Evolutionary conservation across 2,329 filamentous ascomycete species (phyloP), one percentile per base, ranked within the genome.

Genomic region (Microsporum audouinii): DNA sequence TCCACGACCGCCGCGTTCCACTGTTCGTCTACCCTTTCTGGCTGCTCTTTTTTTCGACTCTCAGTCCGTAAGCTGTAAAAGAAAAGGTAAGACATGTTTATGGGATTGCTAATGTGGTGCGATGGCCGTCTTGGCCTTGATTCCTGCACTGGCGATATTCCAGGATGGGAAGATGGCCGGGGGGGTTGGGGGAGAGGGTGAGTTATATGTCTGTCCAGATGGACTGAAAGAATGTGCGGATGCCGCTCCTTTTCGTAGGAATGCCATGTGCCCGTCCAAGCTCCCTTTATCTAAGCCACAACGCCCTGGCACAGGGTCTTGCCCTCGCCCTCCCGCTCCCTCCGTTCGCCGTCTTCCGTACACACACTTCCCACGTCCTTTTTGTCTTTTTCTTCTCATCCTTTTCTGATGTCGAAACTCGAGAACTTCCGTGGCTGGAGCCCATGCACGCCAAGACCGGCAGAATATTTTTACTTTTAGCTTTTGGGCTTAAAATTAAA

Each of bases 401-500:
- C 43, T 10, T 47, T 29, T 47, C 6, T 12, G 43, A 3, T 5
- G 34, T 36, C 34, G 5, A 10, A 36, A 36, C 34, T 36, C 34
- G 34, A 36, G 34, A 36, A 36, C 34, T 36, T 36, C 34, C n/a
- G 43, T 23, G 17, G 43, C 17, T 29, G 7, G 49, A n/a, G 12
- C 49, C 29, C 29, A 43, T 53, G 49, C 49, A 53, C 49, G 49
- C 49, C 49, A 53, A 53, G 49, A 34, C 49, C 49, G 49, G 49
- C 49, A 53, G 49, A 53, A 53, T 33, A 5, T 53, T 43, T 43
- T 43, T 43, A 43, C 39, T 43, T 43, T 43, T 53, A 53, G 8
- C 49, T 53, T 53, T 53, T 53, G 49, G 49, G 49, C 49, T 53
- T 53, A 53, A 53, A 53, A 14, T 53, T 53, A 53, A 53, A 53